Percentiles rank a stretch among this genome's conserved stretches.
phyloP scores from a whole-genome alignment of 371 early-diverging fungal species.

The Dichotomocladium elegans region DNA sequence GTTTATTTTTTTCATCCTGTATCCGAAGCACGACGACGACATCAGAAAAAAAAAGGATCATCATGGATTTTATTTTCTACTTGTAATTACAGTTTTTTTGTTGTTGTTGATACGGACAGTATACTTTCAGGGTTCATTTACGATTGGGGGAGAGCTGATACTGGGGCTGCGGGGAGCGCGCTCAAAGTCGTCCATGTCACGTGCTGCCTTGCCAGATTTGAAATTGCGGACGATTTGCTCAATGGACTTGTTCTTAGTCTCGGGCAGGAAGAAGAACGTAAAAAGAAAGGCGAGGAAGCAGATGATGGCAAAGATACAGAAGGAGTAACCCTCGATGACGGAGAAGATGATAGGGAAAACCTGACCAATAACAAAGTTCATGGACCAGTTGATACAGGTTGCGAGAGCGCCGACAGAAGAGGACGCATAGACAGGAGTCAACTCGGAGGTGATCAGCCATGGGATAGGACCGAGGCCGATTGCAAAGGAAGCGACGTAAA shows the following conservation, averaged over 20 bases:
- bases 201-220: too few species aligned
- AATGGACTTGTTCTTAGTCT: conserved; percentile 67
- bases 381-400: conserved; percentile 42
- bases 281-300: conserved; percentile 13
- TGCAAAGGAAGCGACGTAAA: conserved; percentile 55
- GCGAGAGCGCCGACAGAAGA: conserved; percentile 38
- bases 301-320: conserved; percentile 48
- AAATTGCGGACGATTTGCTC: conserved; percentile 42
- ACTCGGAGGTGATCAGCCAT: conserved; percentile 49
- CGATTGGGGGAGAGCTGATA: too few species aligned
- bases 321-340: conserved; percentile 48
- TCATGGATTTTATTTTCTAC: too few species aligned
- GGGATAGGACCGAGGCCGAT: conserved; percentile 47
- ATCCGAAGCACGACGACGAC: too few species aligned
- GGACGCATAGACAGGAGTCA: conserved; percentile 58
- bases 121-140: too few species aligned
- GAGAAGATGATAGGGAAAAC: conserved; percentile 36
- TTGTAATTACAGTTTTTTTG: too few species aligned
- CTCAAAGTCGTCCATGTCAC: too few species aligned
- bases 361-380: conserved; percentile 18
- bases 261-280: conserved; percentile 41
- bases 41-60: too few species aligned
- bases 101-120: too few species aligned
- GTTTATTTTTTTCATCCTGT: too few species aligned
- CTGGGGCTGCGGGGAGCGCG: too few species aligned